Evolutionary conservation across 1,284 basidiomycete genomes (phyloP).

Genomic region (Inonotus hispidus): DNA sequence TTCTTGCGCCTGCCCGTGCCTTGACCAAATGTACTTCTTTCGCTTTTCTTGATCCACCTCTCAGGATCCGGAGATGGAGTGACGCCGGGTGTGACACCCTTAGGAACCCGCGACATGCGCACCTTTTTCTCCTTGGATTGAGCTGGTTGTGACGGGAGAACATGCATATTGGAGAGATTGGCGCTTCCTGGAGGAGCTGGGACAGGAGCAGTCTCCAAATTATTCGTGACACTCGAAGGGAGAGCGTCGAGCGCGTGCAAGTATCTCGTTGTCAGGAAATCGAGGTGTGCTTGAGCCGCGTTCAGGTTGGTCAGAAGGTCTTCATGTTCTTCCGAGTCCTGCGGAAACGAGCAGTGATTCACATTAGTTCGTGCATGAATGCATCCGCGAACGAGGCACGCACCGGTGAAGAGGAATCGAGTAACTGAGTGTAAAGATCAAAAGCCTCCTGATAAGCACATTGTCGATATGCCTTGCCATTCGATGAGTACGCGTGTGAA

Average conservation of each 20-base stretch:
- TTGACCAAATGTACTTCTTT: slow-evolving; percentile 50
- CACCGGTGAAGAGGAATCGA: slow-evolving; percentile 71
- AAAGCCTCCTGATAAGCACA: slow-evolving; percentile 68
- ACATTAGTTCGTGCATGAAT: slow-evolving; percentile 3
- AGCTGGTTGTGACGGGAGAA: slow-evolving; percentile 26
- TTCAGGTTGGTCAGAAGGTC: slow-evolving; percentile 81
- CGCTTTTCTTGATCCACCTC: slow-evolving; percentile 78
- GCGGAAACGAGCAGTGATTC: slow-evolving; percentile 14
- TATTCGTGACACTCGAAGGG: slow-evolving; percentile 41
- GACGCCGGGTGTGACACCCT: slow-evolving; percentile 65
- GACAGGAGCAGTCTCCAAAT: slow-evolving; percentile 58
- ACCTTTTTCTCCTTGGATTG: slow-evolving; percentile 42
- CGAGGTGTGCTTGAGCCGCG: slow-evolving; percentile 72
- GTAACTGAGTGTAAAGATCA: slow-evolving; percentile 71
- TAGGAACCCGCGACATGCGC: slow-evolving; percentile 61
- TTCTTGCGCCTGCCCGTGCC: slow-evolving; percentile 39
- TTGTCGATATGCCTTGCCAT: slow-evolving; percentile 64
- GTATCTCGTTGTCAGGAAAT: slow-evolving; percentile 73
- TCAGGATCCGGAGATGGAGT: slow-evolving; percentile 76
- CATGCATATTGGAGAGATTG: slow-evolving; percentile 28
- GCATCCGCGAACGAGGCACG: slow-evolving; percentile 25
- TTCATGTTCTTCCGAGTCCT: slow-evolving; percentile 82
- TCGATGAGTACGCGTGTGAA: slow-evolving; percentile 6
- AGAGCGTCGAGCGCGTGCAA: slow-evolving; percentile 56
- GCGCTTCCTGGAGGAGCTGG: slow-evolving; percentile 36